Percentiles rank a stretch among this genome's conserved stretches.
phyloP scores from a whole-genome alignment of 768 basidiomycete species.

The Lactarius pseudohatsudake region DNA sequence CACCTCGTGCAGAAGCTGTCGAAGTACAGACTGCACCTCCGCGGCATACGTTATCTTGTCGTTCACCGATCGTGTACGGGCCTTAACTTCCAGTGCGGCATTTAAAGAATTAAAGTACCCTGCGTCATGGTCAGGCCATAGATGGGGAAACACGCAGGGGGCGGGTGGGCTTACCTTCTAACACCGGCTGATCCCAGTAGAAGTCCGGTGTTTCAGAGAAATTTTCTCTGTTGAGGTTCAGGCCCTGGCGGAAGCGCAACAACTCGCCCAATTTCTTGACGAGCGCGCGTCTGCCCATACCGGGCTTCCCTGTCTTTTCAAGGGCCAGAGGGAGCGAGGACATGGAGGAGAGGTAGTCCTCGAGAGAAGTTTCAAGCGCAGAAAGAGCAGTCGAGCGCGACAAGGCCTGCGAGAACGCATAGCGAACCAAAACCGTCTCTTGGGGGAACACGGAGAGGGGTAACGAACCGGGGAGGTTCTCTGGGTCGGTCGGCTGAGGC shows the following conservation, averaged over 20 bases:
- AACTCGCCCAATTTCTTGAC: slow-evolving; percentile 92
- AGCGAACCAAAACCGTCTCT: slow-evolving; percentile 79
- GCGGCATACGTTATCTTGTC: slow-evolving; percentile 92
- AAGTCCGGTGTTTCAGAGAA: slow-evolving; percentile 89
- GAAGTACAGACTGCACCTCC: slow-evolving; percentile 85
- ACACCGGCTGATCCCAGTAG: slow-evolving; percentile 91
- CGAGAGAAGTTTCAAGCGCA: slow-evolving; percentile 81
- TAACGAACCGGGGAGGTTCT: slow-evolving; percentile 45
- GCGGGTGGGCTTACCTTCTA: slow-evolving; percentile 61
- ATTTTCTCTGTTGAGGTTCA: slow-evolving; percentile 88
- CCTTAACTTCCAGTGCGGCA: slow-evolving; percentile 81
- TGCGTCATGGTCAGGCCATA: slow-evolving; percentile 33
- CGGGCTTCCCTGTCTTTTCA: slow-evolving; percentile 78
- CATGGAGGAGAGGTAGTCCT: slow-evolving; percentile 81
- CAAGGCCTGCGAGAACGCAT: slow-evolving; percentile 89
- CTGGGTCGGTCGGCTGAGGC: slow-evolving; percentile 54
- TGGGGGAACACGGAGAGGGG: slow-evolving; percentile 56
- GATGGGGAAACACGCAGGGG: not conserved
- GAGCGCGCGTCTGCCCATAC: slow-evolving; percentile 74
- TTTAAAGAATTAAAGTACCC: slow-evolving; percentile 84
- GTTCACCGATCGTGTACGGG: slow-evolving; percentile 78
- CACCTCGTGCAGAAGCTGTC: slow-evolving; percentile 47
- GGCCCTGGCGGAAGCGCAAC: slow-evolving; percentile 87
- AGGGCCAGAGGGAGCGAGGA: slow-evolving; percentile 75
- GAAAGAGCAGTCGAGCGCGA: slow-evolving; percentile 87